Conservation (phyloP, 345 rosid genomes). For the Pugionium dolabratum region DNA sequence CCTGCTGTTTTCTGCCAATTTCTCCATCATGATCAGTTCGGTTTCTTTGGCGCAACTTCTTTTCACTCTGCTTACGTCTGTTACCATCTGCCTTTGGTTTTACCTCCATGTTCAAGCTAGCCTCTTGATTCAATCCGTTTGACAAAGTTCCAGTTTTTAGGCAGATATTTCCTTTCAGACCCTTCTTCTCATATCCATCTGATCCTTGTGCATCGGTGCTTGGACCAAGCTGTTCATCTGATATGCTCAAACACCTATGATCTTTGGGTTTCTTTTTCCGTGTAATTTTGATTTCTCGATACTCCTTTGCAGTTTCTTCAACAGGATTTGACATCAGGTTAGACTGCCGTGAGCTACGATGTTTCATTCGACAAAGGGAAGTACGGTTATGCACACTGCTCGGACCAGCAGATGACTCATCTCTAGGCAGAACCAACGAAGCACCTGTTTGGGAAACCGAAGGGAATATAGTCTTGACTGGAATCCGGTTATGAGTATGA, state of each 20-base stretch:
- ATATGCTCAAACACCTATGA: constrained; percentile 26
- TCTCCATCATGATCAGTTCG: constrained; percentile 33
- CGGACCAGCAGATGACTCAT: constrained; percentile 54
- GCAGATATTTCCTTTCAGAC: constrained; percentile 35
- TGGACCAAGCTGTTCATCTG: constrained; percentile 38
- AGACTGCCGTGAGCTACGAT: constrained; percentile 46
- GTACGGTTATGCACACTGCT: constrained; percentile 49
- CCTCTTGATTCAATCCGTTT: constrained; percentile 38
- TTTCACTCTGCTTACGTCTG: constrained; percentile 40
- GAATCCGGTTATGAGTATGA: constrained; percentile 49
- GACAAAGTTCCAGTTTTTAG: constrained; percentile 34
- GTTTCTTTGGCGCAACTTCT: constrained; percentile 38
- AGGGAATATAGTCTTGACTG: constrained; percentile 44
- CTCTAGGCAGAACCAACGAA: constrained; percentile 47
- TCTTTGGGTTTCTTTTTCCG: constrained; percentile 32
- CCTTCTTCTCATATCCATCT: constrained; percentile 41
- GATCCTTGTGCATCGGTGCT: constrained; percentile 29
- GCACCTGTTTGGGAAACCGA: constrained; percentile 52
- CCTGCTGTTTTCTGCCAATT: constrained; percentile 31
- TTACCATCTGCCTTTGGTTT: constrained; percentile 40
- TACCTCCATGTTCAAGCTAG: constrained; percentile 33
- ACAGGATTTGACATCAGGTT: constrained; percentile 47
- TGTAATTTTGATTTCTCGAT: constrained; percentile 35
- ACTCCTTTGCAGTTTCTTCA: constrained; percentile 38
- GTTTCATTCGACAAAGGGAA: constrained; percentile 43